Conservation (phyloP, 2,329 filamentous ascomycete species). For the Xenosphaeropsis pyriputrescens region DNA sequence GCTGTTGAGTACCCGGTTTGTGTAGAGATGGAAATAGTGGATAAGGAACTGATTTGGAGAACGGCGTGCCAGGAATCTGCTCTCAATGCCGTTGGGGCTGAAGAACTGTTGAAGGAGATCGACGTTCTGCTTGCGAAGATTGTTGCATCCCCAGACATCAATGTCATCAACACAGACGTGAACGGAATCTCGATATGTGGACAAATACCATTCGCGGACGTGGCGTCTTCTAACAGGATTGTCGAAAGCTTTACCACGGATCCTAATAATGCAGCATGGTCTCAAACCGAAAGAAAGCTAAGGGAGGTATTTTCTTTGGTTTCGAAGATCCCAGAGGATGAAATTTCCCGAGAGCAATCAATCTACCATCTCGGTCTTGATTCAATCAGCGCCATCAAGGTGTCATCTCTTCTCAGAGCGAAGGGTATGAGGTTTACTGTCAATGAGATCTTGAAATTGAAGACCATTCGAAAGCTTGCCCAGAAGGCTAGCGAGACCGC, state of each 20-base stretch:
- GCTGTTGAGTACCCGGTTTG: slow-evolving; percentile 72
- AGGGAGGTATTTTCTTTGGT: slow-evolving; percentile 33
- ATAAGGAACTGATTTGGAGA: slow-evolving; percentile 48
- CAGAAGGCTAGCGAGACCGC: too few relatives aligned
- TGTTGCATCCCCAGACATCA: slow-evolving; percentile 27
- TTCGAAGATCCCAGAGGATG: slow-evolving; percentile 37
- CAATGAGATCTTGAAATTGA: slow-evolving; percentile 51
- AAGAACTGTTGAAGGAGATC: slow-evolving; percentile 39
- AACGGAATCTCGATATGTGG: slow-evolving; percentile 49
- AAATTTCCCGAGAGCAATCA: slow-evolving; percentile 43
- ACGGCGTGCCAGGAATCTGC: slow-evolving; percentile 50
- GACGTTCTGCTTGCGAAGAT: slow-evolving; percentile 44
- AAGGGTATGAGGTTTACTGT: slow-evolving; percentile 45
- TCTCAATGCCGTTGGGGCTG: slow-evolving; percentile 28
- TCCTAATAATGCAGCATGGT: slow-evolving; percentile 17
- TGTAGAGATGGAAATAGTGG: slow-evolving; percentile 58
- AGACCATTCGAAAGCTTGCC: slow-evolving; percentile 21
- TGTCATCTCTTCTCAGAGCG: slow-evolving; percentile 52
- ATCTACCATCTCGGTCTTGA: slow-evolving; percentile 76
- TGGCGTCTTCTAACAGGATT: not conserved
- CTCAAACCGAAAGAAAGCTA: slow-evolving; percentile 21
- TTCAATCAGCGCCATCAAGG: slow-evolving; percentile 80
- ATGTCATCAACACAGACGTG: slow-evolving; percentile 37
- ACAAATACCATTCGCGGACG: slow-evolving; percentile 27
- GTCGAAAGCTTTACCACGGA: not conserved